These are phyloP conservation scores for Fusarium pseudonygamai DNA, from an alignment of 2,329 filamentous ascomycete genomes.

Conservation along the genomic window DNA sequence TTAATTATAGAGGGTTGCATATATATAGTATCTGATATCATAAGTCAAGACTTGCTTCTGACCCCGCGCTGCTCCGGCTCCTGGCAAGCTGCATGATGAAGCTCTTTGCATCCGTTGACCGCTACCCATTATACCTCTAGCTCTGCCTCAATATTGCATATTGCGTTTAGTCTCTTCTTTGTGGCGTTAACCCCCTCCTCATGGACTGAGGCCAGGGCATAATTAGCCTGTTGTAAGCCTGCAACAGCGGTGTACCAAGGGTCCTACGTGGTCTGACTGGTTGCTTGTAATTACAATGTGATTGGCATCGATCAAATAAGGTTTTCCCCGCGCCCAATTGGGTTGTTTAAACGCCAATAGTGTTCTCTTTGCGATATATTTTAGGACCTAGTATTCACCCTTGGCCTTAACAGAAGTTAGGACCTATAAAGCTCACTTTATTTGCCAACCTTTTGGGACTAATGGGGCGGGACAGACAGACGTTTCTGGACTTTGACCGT, in stretches of 20 bases:
- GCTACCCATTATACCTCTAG: too few relatives aligned
- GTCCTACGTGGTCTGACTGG: rapidly evolving
- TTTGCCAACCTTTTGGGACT: rapidly evolving
- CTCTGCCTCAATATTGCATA: not conserved
- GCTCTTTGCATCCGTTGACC: too few relatives aligned
- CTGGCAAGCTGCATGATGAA: too few relatives aligned
- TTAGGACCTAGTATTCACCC: not conserved
- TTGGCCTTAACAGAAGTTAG: rapidly evolving
- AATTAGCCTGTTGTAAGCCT: not conserved
- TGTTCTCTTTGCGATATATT: not conserved
- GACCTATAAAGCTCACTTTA: rapidly evolving
- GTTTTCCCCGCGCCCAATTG: not conserved
- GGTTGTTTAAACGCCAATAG: not conserved
- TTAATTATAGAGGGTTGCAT: not conserved
- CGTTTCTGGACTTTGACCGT: rapidly evolving
- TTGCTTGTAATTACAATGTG: rapidly evolving
- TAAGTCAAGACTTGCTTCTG: too few relatives aligned
- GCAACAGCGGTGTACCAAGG: not conserved
- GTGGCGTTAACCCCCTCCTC: not conserved
- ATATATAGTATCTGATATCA: not conserved
- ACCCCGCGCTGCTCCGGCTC: too few relatives aligned
- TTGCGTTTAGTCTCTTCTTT: not conserved
- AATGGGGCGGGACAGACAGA: rapidly evolving
- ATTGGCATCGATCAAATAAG: rapidly evolving
- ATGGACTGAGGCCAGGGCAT: not conserved